A percentile compares a stretch with the other conserved stretches of the same genome.
Evolutionary conservation across 352 stramenopile species (phyloP).

Genomic region (Globisporangium okanoganense): DNA sequence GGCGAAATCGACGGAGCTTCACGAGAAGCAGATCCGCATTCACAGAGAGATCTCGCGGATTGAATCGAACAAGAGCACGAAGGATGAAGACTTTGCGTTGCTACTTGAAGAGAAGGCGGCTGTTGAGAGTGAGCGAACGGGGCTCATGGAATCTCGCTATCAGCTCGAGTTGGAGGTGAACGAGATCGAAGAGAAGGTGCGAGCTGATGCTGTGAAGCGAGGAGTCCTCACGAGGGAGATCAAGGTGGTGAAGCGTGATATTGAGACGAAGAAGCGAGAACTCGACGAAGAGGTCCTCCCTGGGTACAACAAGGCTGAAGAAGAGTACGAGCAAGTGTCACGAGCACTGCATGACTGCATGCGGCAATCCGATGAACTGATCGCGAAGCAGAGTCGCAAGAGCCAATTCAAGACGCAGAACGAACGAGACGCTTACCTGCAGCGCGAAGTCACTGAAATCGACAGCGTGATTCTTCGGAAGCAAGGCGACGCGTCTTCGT

Average conservation of each 20-base stretch:
- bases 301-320: slow-evolving; percentile 39
- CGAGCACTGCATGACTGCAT: slow-evolving; percentile 48
- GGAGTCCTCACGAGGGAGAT: slow-evolving; percentile 48
- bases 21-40: slow-evolving; percentile 65
- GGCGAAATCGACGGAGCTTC: slow-evolving; percentile 42
- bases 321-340: slow-evolving; percentile 86
- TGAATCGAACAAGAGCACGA: slow-evolving; percentile 33
- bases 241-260: slow-evolving; percentile 47
- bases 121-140: slow-evolving; percentile 73
- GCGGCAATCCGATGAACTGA: slow-evolving; percentile 85
- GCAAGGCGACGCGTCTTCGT: slow-evolving; percentile 36
- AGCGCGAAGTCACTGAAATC: slow-evolving; percentile 62
- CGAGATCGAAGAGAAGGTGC: slow-evolving; percentile 63
- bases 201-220: slow-evolving; percentile 40
- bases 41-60: slow-evolving; percentile 48
- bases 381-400: slow-evolving; percentile 95
- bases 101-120: slow-evolving; percentile 45
- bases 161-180: slow-evolving; percentile 81
- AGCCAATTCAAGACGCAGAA: slow-evolving; percentile 93
- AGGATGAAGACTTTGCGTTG: slow-evolving; percentile 48
- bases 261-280: slow-evolving; percentile 41
- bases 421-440: slow-evolving; percentile 89
- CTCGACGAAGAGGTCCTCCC: slow-evolving; percentile 55
- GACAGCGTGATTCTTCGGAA: slow-evolving; percentile 60
- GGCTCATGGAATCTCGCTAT: slow-evolving; percentile 69